phyloP scores from a whole-genome alignment of 495 filamentous ascomycete genomes.

The Aspergillus olivimuriae region DNA sequence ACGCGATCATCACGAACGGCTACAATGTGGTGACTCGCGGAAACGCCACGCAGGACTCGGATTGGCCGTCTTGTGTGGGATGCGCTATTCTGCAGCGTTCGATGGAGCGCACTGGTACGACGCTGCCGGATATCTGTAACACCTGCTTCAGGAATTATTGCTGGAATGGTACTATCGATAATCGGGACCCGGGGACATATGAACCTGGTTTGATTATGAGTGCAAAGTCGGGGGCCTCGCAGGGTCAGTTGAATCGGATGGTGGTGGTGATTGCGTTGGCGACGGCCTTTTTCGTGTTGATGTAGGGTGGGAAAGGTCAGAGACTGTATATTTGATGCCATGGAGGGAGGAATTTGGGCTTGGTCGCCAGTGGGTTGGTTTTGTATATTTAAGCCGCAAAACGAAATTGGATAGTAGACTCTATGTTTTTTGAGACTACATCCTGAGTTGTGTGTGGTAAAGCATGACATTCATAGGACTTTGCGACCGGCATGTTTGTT shows the following conservation, averaged over 20 bases:
- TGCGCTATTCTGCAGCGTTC: constrained; percentile 72
- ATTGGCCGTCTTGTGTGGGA: constrained; percentile 73
- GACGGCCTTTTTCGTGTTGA: constrained; percentile 47
- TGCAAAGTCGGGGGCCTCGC: neutral
- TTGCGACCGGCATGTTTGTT: no score
- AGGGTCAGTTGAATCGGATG: constrained; percentile 1
- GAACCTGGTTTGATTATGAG: constrained; percentile 6
- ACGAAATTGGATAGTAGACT: no score
- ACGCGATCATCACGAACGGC: constrained; percentile 74
- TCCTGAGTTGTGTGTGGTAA: no score
- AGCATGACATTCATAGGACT: no score
- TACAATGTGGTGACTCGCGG: constrained; percentile 73
- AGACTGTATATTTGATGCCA: no score
- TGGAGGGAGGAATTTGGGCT: no score
- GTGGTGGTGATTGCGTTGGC: constrained; percentile 4
- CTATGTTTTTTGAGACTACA: no score
- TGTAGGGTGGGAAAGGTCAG: no score
- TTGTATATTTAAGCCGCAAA: no score
- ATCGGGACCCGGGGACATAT: constrained; percentile 20
- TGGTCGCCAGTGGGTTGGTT: no score
- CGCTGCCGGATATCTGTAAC: constrained; percentile 56
- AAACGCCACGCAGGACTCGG: constrained; percentile 60
- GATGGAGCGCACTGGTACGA: constrained; percentile 53
- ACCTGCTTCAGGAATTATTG: constrained; percentile 73
- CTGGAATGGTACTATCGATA: constrained; percentile 69